Conservation (phyloP, 2,329 filamentous ascomycete species). For the Colletotrichum godetiae region DNA sequence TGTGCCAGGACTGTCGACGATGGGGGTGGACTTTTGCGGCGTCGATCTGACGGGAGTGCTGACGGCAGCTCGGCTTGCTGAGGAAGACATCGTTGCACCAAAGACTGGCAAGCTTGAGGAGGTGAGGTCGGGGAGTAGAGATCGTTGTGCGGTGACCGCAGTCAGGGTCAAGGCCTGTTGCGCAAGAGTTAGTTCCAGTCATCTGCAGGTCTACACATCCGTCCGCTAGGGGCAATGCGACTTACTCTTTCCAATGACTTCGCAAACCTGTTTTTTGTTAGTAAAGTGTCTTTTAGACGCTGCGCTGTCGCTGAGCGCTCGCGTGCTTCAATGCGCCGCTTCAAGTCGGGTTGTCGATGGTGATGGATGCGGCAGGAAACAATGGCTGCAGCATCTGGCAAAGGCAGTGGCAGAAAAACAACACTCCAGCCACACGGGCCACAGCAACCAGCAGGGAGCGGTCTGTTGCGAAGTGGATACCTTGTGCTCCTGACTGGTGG, state of each 20-base stretch:
- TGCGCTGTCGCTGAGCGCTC: constrained; percentile 32
- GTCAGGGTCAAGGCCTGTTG: constrained; percentile 31
- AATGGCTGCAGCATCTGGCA: constrained; percentile 4
- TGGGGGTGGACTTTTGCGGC: constrained; percentile 45
- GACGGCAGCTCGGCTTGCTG: constrained; percentile 28
- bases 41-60: constrained; percentile 56
- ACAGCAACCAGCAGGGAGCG: constrained; percentile 33
- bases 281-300: constrained; percentile 36
- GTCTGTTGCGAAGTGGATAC: constrained; percentile 22
- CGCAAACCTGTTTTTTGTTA: constrained; percentile 39
- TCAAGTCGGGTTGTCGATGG: constrained; percentile 29
- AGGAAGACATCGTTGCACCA: constrained; percentile 44
- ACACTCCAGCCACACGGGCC: constrained; percentile 33
- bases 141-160: constrained; percentile 15
- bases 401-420: constrained; percentile 34
- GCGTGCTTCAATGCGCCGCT: constrained; percentile 34
- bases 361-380: constrained; percentile 12
- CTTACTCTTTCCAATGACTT: constrained; percentile 15
- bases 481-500: not conserved
- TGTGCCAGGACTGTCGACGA: constrained; percentile 74
- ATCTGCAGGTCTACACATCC: not conserved
- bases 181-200: constrained; percentile 7
- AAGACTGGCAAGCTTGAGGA: not conserved
- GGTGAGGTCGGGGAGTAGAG: constrained; percentile 1
- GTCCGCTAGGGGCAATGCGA: not conserved